A percentile compares a stretch with the other conserved stretches of the same genome.
These are phyloP conservation scores for Phaseolus coccineus DNA, from an alignment of 331 rosid species.

Conservation along the genomic window DNA sequence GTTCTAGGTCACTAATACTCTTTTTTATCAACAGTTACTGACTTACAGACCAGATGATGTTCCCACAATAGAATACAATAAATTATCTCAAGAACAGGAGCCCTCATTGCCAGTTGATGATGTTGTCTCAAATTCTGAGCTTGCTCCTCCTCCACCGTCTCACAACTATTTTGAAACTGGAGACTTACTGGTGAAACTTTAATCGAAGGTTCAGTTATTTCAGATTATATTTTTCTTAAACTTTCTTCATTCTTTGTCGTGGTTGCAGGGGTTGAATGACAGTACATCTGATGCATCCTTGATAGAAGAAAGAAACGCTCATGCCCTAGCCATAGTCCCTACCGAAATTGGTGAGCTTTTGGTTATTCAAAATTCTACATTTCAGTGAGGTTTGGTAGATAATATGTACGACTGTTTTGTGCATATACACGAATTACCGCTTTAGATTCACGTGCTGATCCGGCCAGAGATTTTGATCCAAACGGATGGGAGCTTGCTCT, in stretches of 20 bases:
- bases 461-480: slow-evolving; percentile 76
- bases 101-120: slow-evolving; percentile 55
- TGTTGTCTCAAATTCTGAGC: slow-evolving; percentile 56
- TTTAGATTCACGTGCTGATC: slow-evolving; percentile 58
- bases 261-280: slow-evolving; percentile 75
- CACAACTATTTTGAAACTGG: slow-evolving; percentile 62
- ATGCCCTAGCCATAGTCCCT: slow-evolving; percentile 82
- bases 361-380: slow-evolving; percentile 35
- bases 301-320: slow-evolving; percentile 81
- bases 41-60: slow-evolving; percentile 78
- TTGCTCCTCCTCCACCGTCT: slow-evolving; percentile 49
- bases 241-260: slow-evolving; percentile 34
- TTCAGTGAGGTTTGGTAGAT: slow-evolving; percentile 33
- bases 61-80: slow-evolving; percentile 57
- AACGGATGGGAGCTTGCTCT: slow-evolving; percentile 95
- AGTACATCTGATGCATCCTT: slow-evolving; percentile 57
- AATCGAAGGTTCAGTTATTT: slow-evolving; percentile 26
- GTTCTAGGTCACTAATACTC: slow-evolving; percentile 28
- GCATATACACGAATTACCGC: slow-evolving; percentile 59
- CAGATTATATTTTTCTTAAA: slow-evolving; percentile 8
- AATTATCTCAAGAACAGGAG: slow-evolving; percentile 67
- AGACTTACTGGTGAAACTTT: slow-evolving; percentile 72
- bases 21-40: slow-evolving; percentile 66
- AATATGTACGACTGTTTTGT: slow-evolving; percentile 25
- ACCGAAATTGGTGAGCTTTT: slow-evolving; percentile 61